These are phyloP conservation scores for Endotrypanum monterogeii DNA, from an alignment of 208 protist species.

Conservation along the genomic window DNA sequence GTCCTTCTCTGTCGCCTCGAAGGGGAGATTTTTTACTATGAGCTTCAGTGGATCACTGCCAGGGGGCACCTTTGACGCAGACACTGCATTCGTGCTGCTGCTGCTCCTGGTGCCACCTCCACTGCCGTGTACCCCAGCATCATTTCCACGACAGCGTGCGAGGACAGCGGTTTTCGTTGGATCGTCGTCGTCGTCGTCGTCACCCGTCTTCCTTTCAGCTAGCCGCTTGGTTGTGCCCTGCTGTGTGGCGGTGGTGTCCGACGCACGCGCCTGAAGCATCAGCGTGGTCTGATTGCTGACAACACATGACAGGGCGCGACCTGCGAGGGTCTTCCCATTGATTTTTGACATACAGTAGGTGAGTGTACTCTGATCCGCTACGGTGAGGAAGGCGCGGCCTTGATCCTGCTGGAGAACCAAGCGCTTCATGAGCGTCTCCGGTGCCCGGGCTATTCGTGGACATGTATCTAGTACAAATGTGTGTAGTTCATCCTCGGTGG, in stretches of 20 bases:
- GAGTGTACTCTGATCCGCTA: constrained; percentile 54
- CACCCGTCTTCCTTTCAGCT: neutral
- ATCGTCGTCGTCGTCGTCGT: constrained; percentile 33
- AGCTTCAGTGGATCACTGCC: constrained; percentile 93
- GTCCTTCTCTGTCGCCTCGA: constrained; percentile 97
- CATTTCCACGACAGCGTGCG: constrained; percentile 23
- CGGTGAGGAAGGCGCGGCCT: constrained; percentile 95
- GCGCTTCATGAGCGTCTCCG: constrained; percentile 92
- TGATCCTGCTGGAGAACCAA: constrained; percentile 86
- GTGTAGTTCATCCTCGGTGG: constrained; percentile 77
- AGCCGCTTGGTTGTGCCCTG: neutral
- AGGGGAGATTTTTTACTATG: constrained; percentile 98
- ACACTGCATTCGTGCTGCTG: neutral
- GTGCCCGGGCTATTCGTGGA: constrained; percentile 93
- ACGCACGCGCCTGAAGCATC: constrained; percentile 29
- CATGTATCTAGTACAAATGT: constrained; percentile 74
- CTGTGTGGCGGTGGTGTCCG: constrained; percentile 1
- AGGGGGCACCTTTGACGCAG: constrained; percentile 42
- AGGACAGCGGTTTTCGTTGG: constrained; percentile 33
- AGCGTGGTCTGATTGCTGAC: constrained; percentile 66
- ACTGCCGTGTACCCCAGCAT: neutral
- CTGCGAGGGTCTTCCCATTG: constrained; percentile 59
- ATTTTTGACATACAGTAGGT: constrained; percentile 60
- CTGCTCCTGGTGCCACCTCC: neutral
- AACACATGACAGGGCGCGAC: constrained; percentile 71